These are phyloP conservation scores for Apiotrichum gracile DNA, from an alignment of 1,284 basidiomycete species.

Conservation along the genomic window DNA sequence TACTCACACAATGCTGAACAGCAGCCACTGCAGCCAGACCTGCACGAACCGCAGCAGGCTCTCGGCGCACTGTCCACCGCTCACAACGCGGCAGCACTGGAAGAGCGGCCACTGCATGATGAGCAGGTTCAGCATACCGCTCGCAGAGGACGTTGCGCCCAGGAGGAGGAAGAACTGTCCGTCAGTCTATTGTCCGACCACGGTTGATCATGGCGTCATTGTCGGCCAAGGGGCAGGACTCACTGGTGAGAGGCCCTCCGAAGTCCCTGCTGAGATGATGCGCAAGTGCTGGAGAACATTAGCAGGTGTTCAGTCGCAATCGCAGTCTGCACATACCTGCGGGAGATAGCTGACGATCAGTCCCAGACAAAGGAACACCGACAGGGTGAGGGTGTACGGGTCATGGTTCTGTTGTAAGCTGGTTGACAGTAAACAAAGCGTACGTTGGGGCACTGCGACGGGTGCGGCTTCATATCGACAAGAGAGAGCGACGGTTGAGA, in stretches of 20 bases:
- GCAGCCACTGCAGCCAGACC: conserved; percentile 74
- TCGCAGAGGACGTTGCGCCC: conserved; percentile 76
- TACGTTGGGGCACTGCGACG: conserved; percentile 14
- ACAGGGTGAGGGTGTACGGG: conserved; percentile 58
- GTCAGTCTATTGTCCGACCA: no score
- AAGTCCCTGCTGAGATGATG: conserved; percentile 57
- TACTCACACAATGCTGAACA: conserved; percentile 78
- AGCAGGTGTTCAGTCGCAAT: not conserved
- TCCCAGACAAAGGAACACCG: conserved; percentile 67
- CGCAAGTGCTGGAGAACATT: conserved; percentile 20
- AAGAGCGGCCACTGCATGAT: conserved; percentile 84
- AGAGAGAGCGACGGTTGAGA: no score
- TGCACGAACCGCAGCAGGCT: conserved; percentile 78
- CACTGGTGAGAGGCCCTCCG: conserved; percentile 76
- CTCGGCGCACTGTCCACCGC: conserved; percentile 68
- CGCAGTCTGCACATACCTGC: conserved; percentile 54
- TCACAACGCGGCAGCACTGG: conserved; percentile 62
- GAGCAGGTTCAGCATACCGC: conserved; percentile 79
- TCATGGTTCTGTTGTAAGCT: conserved; percentile 14
- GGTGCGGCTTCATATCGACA: not conserved
- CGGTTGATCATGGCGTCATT: no score
- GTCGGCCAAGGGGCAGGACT: no score
- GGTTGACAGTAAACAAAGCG: not conserved
- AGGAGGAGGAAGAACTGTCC: conserved; percentile 75
- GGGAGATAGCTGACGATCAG: conserved; percentile 82